These are phyloP conservation scores for Aspergillus costaricaensis DNA, from an alignment of 2,329 filamentous ascomycete species.

Conservation along the genomic window DNA sequence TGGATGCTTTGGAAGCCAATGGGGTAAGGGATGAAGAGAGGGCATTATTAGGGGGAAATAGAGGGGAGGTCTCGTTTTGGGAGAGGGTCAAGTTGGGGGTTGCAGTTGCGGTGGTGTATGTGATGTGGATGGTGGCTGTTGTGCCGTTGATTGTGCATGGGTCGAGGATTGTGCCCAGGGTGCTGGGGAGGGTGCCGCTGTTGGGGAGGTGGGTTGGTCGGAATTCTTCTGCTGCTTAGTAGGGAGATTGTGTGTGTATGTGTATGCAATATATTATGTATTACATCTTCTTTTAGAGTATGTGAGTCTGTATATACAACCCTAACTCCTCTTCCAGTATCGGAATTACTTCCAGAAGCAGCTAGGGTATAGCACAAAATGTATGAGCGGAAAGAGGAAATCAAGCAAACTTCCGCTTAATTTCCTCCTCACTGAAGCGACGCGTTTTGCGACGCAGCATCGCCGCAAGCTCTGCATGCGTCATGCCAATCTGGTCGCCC, in stretches of 20 bases:
- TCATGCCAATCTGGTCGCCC: slow-evolving; percentile 68
- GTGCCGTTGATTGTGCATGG: slow-evolving; percentile 41
- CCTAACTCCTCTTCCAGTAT: too few species aligned
- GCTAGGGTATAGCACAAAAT: background rate
- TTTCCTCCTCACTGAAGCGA: slow-evolving; percentile 49
- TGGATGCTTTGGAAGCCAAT: slow-evolving; percentile 37
- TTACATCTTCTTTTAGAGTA: too few species aligned
- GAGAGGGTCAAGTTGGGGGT: slow-evolving; percentile 31
- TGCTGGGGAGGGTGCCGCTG: slow-evolving; percentile 6
- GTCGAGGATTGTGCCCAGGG: slow-evolving; percentile 27
- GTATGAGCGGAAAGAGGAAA: background rate
- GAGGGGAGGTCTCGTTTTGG: slow-evolving; percentile 8
- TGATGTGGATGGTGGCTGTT: slow-evolving; percentile 42
- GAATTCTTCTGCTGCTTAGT: too few species aligned
- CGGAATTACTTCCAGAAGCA: background rate
- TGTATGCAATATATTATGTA: background rate
- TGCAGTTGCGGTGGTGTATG: slow-evolving; percentile 36
- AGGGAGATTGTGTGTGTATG: too few species aligned
- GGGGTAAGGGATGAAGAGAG: background rate
- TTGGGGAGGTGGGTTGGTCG: background rate
- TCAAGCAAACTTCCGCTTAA: slow-evolving; percentile 13
- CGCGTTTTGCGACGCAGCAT: slow-evolving; percentile 68
- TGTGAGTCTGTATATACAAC: too few species aligned
- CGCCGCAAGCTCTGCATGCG: slow-evolving; percentile 61
- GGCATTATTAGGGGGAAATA: background rate